Evolutionary conservation across 306 rosid species (phyloP), one percentile per base, ranked within the genome.

Genomic region (Castanea crenata): DNA sequence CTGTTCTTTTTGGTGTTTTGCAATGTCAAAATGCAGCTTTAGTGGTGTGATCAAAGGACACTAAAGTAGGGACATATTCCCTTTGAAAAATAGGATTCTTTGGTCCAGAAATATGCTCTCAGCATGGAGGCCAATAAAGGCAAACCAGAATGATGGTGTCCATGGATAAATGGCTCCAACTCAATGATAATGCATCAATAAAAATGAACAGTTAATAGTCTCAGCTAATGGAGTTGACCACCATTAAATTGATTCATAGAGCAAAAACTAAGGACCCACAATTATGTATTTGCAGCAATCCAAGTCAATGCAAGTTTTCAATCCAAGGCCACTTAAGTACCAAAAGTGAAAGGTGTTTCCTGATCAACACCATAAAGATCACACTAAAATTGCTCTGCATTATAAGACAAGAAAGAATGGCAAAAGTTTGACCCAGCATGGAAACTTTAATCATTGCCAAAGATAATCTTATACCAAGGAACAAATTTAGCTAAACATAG

Each of bases 291-390:
- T 78, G 84, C 38, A 79, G 84, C 38, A 80, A 68, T 77, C 77
- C 81, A 80, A 78, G 92, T 92, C 94, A 88, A 87, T 86, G 88
- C 75, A 32, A 71, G n/a, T 69, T 78, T 83, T 74, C 79, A 76
- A 27, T 82, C 80, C 79, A 81, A 44, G 72, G 58, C 74, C 72
- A 55, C 76, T 20, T 78, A 64, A 76, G 55, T 73, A 59, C 75
- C 59, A 87, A 83, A 86, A 85, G 65, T 80, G 71, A 69, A 76
- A 81, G 79, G 80, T 79, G 75, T 74, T 81, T 77, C 72, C 61
- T 71, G 76, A 83, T 88, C 80, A 76, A 34, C 76, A 61, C 27
- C 81, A 68, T 2, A 59, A 68, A 69, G 73, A 80, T 88, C 83
- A 31, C 81, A 77, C 55, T 46, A 6, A 75, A 76, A 73, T 12